Conservation (phyloP, 805 yeast species). For the Ogataea paraovalis region DNA sequence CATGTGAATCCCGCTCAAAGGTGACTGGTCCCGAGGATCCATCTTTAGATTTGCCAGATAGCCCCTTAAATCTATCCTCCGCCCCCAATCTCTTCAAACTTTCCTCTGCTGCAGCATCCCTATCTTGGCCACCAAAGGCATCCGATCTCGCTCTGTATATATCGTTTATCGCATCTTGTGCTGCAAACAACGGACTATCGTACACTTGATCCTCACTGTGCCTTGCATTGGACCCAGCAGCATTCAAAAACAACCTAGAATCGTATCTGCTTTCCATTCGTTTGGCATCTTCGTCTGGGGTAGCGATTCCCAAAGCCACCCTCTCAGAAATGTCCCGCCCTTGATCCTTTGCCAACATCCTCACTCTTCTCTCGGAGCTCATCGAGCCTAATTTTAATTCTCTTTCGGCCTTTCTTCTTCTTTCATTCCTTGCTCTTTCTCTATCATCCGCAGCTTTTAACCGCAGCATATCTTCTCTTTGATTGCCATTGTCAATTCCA, state of each 20-base stretch:
- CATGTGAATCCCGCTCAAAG: conserved; percentile 23
- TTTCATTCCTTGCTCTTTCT: conserved; percentile 38
- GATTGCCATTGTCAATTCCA: conserved; percentile 4
- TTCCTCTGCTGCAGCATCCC: conserved; percentile 15
- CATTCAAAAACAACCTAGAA: conserved; percentile 50
- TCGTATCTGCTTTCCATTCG: conserved; percentile 48
- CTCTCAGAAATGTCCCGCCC: conserved; percentile 54
- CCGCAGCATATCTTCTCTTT: conserved; percentile 9
- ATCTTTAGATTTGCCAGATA: conserved; percentile 6
- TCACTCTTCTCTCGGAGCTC: conserved; percentile 42
- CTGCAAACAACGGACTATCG: conserved; percentile 54
- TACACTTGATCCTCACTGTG: conserved; percentile 48
- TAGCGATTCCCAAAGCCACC: conserved; percentile 45
- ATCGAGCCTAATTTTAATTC: conserved; percentile 41
- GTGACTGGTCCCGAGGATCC: conserved; percentile 20
- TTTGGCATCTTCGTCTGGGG: conserved; percentile 21
- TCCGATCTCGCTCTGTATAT: conserved; percentile 43
- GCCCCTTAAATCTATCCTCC: conserved; percentile 9
- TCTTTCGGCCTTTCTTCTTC: conserved; percentile 44
- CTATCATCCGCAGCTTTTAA: conserved; percentile 30
- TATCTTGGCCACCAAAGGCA: conserved; percentile 18
- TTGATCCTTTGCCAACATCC: conserved; percentile 39
- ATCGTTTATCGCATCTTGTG: conserved; percentile 46
- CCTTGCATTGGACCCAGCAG: conserved; percentile 34
- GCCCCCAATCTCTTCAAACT: conserved; percentile 8